phyloP scores from a whole-genome alignment of 257 asterid species.

The Perilla frutescens region DNA sequence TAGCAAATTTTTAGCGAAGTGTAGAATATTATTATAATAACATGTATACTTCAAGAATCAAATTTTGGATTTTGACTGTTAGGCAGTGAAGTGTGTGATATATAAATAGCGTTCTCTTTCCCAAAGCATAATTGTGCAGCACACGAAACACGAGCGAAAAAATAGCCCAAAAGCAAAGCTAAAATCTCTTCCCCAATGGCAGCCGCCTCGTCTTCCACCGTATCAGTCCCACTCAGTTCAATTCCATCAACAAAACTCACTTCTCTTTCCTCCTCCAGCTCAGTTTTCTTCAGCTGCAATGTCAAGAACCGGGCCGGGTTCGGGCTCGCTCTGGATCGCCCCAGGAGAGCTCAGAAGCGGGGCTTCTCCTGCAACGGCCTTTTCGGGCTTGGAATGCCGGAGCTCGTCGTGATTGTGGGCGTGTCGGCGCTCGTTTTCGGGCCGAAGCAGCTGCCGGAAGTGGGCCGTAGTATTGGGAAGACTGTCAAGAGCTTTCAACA shows the following conservation, averaged over 20 bases:
- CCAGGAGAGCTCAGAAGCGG: conserved; percentile 40
- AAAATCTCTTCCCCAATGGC: conserved; percentile 36
- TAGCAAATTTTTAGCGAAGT: too few relatives aligned
- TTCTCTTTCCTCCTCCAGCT: conserved; percentile 56
- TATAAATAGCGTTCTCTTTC: background rate
- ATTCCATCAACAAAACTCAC: conserved; percentile 36
- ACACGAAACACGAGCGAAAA: conserved; percentile 11
- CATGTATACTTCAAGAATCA: too few relatives aligned
- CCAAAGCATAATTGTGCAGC: background rate
- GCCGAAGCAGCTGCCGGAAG: conserved; percentile 84
- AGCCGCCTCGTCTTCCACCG: conserved; percentile 35
- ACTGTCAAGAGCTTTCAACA: conserved; percentile 93
- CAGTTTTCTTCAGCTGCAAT: conserved; percentile 57
- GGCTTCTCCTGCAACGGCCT: conserved; percentile 71
- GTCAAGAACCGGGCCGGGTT: conserved; percentile 33
- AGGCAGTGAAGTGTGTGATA: background rate
- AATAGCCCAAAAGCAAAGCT: background rate
- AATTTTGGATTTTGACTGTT: background rate
- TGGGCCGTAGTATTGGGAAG: conserved; percentile 85
- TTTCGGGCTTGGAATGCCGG: conserved; percentile 95
- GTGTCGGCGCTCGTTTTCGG: conserved; percentile 85
- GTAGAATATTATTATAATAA: too few relatives aligned
- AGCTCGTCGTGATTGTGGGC: conserved; percentile 85
- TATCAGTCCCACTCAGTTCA: conserved; percentile 28
- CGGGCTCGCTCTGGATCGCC: conserved; percentile 36